Base-by-base conservation (phyloP, 2,329 filamentous ascomycete species). In the Graphilbum sp. region DNA sequence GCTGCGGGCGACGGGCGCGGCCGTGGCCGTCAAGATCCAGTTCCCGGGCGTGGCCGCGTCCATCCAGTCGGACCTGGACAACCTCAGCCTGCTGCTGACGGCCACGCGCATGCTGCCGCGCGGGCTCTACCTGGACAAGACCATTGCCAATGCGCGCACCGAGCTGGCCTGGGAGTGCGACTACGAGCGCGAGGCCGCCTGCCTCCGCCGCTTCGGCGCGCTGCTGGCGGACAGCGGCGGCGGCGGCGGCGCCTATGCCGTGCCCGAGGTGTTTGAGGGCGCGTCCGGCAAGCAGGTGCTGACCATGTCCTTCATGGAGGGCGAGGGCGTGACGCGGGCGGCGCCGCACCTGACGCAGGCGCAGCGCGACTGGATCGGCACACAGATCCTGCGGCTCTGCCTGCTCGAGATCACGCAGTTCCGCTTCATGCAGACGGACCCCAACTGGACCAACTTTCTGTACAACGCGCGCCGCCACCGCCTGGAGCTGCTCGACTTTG, bases 381-480 rank as follows among this genome's bases (percentile, higher is more conserved):
- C 85, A 1, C 83, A 96, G 51, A 83, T 96, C 46, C 70, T 96
- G 37, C 81, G 86, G 4, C 75, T 98, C 11, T 96, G 86, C 54
- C 69, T 96, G 30, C 79, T 87, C 41, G 90, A 96, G 60, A 88
- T 96, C 49, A 79, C 79, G 46, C 85, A 94, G 58, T 96, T 95
- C 71, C 77, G 69, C 43, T 96, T 93, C 63, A 98, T 98, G 90
- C 90, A 98, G 61, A 98, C 90, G 5, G 90, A 98, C 54, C 90
- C 90, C 31, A 98, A 98, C 64, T 98, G 90, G 90, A 96, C 88
- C 25, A 98, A 98, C 59, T 98, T 98, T 57, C 67, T 96, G 17
- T 98, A 85, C 66, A 90, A 96, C 50, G 63, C 75, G 1, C 49
- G 63, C 17, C 74, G 68, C 4, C 63, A 75, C 49, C 80, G 75